Conservation (phyloP, 106 monocot species). For the Dioscorea alata region DNA sequence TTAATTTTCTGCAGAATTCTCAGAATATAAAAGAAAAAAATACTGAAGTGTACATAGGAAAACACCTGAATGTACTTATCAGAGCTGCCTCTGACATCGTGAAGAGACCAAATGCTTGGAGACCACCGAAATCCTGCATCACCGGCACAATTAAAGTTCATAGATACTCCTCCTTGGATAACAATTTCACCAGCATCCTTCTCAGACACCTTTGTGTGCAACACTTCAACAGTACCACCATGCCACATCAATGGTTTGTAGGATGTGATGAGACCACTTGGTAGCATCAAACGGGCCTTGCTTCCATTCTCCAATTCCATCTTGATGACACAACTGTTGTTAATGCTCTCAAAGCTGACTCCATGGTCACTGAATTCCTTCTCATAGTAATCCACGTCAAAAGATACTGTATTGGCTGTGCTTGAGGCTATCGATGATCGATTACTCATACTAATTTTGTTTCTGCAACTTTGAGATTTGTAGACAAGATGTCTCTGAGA, state of each 20-base stretch:
- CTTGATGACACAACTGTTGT: constrained; percentile 56
- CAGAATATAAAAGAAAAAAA: too few relatives aligned
- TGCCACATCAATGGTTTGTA: constrained; percentile 86
- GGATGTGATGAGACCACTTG: constrained; percentile 67
- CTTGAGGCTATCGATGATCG: constrained; percentile 5
- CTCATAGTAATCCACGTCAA: constrained; percentile 51
- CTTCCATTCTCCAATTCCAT: constrained; percentile 46
- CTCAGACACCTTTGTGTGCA: constrained; percentile 55
- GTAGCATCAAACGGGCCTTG: constrained; percentile 54
- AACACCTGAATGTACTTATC: constrained; percentile 52
- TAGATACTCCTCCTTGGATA: constrained; percentile 50
- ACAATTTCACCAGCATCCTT: constrained; percentile 17
- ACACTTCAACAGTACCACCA: constrained; percentile 45
- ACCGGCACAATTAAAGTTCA: constrained; percentile 25
- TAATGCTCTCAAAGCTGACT: constrained; percentile 50
- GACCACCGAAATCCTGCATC: constrained; percentile 34
- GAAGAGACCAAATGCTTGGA: constrained; percentile 54
- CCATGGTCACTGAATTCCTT: constrained; percentile 69
- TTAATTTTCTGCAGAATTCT: too few relatives aligned
- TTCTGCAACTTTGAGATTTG: constrained; percentile 2
- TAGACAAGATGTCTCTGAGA: neutral
- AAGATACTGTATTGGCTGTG: constrained; percentile 9
- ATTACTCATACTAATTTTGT: neutral
- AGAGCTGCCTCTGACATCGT: constrained; percentile 50
- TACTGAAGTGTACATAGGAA: too few relatives aligned